A percentile compares a stretch with the other conserved stretches of the same genome.
Conservation (phyloP, 805 yeast species). For the Wickerhamomyces silvicola region DNA sequence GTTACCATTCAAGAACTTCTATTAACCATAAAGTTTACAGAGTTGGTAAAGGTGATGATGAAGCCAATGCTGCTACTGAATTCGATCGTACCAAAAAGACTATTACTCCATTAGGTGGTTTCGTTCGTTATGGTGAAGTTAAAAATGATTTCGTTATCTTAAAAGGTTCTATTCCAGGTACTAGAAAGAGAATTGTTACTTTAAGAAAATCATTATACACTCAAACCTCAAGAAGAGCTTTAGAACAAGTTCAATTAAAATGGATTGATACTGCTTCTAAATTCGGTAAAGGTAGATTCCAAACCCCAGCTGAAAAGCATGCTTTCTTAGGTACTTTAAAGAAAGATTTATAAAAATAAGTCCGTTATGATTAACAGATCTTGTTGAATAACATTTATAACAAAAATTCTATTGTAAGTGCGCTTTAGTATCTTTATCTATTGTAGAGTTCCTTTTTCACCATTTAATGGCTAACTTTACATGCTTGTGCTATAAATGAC, state of each 20-base stretch:
- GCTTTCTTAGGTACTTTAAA: constrained; percentile 99
- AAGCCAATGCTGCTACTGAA: constrained; percentile 89
- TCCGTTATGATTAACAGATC: neutral
- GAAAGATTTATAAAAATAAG: constrained; percentile 70
- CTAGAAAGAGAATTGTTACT: constrained; percentile 98
- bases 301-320: constrained; percentile 99
- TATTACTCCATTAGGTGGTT: constrained; percentile 99
- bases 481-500: no score
- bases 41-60: constrained; percentile 95
- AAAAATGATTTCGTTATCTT: constrained; percentile 96
- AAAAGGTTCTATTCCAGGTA: constrained; percentile 99
- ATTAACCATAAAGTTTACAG: constrained; percentile 99
- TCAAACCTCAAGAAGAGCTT: constrained; percentile 96
- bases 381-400: neutral
- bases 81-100: constrained; percentile 99
- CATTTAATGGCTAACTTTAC: no score
- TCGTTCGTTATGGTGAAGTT: constrained; percentile 98
- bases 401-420: no score
- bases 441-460: no score
- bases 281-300: constrained; percentile 99
- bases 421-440: no score
- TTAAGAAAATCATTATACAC: constrained; percentile 97
- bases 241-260: constrained; percentile 93
- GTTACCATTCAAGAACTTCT: constrained; percentile 99
- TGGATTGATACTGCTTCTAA: constrained; percentile 99